Conservation (phyloP, 163 green algal genomes). For the Trebouxia gelatinosa region DNA sequence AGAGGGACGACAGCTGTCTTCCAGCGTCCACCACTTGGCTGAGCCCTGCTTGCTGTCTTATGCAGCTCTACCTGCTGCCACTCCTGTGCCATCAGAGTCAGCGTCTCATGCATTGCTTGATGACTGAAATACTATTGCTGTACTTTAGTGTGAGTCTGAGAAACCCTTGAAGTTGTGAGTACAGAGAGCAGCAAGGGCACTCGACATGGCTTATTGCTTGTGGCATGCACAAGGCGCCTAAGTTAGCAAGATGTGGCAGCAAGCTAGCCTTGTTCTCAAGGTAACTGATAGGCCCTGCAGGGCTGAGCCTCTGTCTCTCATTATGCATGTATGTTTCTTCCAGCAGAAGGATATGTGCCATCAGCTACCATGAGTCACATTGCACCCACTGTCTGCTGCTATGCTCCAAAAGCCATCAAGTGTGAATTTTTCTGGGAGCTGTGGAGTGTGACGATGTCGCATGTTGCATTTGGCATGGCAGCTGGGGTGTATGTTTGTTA, state of each 20-base stretch:
- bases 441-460: not conserved
- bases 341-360: not conserved
- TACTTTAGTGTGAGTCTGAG: not conserved
- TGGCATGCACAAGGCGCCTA: not conserved
- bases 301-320: not conserved
- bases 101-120: not conserved
- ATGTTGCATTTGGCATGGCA: not conserved
- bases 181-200: not conserved
- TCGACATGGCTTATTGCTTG: not conserved
- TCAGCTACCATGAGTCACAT: not conserved
- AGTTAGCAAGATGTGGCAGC: not conserved
- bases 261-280: not conserved
- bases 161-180: not conserved
- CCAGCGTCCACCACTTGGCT: slow-evolving; percentile 54
- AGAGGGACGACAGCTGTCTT: slow-evolving; percentile 55
- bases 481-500: not conserved
- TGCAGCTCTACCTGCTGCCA: slow-evolving; percentile 64
- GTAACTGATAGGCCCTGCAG: not conserved
- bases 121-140: not conserved
- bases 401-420: not conserved
- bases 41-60: slow-evolving; percentile 52
- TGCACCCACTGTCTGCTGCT: not conserved
- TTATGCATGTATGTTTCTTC: too few species aligned
- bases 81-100: slow-evolving; percentile 8
- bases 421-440: not conserved